Conservation (phyloP, 768 basidiomycete species). For the Rhodotorula babjevae region DNA sequence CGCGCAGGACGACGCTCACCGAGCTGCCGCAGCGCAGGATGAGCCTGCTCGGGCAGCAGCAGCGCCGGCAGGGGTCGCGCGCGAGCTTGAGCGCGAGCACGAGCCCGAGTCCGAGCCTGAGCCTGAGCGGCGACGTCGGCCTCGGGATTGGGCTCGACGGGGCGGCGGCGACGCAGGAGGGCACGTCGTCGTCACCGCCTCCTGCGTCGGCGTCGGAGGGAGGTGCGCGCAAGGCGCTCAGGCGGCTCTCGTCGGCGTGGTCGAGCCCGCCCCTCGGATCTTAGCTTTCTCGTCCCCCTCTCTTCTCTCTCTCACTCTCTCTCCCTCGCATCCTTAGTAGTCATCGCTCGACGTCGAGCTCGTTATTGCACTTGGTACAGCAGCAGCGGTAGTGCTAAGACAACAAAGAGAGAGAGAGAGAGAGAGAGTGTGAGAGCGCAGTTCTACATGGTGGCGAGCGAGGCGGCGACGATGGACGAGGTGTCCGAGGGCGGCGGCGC, state of each 20-base stretch:
- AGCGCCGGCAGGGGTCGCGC: background rate
- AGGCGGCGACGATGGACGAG: background rate
- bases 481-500: background rate
- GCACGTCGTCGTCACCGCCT: background rate
- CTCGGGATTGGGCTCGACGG: background rate
- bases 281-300: background rate
- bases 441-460: background rate
- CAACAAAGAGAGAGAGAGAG: background rate
- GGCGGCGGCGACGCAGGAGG: no score
- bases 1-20: conserved; percentile 66
- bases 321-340: background rate
- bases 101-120: background rate
- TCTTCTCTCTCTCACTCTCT: background rate
- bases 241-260: conserved; percentile 9
- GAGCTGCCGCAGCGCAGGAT: conserved; percentile 50
- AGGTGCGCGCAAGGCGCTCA: conserved; percentile 9
- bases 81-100: background rate
- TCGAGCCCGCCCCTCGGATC: conserved; percentile 7
- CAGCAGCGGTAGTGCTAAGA: background rate
- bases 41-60: conserved; percentile 2
- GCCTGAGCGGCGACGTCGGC: background rate
- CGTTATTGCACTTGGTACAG: background rate
- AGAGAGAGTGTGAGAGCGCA: no score
- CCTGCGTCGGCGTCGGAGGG: background rate
- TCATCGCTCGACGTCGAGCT: background rate